phyloP scores from a whole-genome alignment of 2,329 filamentous ascomycete species.

The Cercospora sp. region DNA sequence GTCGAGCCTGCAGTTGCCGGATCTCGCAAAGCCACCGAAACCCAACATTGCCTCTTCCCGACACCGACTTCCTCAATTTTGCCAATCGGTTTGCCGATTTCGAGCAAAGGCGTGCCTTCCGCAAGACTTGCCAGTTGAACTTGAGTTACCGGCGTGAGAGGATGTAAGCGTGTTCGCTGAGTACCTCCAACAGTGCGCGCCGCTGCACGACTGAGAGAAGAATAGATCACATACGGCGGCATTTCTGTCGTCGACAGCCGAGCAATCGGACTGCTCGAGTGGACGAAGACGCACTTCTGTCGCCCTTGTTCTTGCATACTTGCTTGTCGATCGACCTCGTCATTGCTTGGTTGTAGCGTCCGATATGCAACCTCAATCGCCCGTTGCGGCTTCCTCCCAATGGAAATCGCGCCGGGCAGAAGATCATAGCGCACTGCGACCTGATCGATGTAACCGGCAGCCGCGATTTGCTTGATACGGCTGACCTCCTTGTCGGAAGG shows the following conservation, averaged over 20 bases:
- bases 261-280: constrained; percentile 79
- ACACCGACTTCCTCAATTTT: constrained; percentile 61
- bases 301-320: constrained; percentile 46
- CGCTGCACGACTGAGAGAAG: constrained; percentile 72
- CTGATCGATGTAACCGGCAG: constrained; percentile 90
- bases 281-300: constrained; percentile 77
- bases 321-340: constrained; percentile 26
- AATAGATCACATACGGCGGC: constrained; percentile 85
- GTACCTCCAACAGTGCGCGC: constrained; percentile 46
- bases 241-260: constrained; percentile 68
- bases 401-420: constrained; percentile 59
- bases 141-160: constrained; percentile 75
- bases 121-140: constrained; percentile 75
- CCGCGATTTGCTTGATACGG: constrained; percentile 85
- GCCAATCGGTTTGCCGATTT: constrained; percentile 87
- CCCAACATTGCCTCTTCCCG: constrained; percentile 68
- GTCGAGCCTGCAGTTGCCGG: constrained; percentile 16
- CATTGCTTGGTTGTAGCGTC: constrained; percentile 70
- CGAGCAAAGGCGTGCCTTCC: constrained; percentile 78
- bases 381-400: constrained; percentile 68
- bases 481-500: constrained; percentile 66
- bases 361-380: constrained; percentile 91
- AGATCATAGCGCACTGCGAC: constrained; percentile 88
- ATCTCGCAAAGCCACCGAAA: constrained; percentile 67
- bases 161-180: constrained; percentile 82